Conservation (phyloP, 2,329 filamentous ascomycete genomes). For the Hypoxylon sp. region DNA sequence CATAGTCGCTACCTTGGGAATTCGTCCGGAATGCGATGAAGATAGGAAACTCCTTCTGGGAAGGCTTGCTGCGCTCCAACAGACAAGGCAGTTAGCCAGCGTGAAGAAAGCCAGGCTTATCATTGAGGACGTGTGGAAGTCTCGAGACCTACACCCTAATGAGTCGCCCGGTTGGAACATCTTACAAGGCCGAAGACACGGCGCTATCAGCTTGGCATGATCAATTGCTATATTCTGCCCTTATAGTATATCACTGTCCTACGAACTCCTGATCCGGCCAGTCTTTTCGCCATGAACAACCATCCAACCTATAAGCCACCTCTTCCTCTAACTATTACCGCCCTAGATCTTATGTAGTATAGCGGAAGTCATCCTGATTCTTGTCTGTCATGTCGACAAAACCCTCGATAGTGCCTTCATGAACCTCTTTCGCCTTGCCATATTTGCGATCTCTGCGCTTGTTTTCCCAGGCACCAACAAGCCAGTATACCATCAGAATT, state of each 20-base stretch:
- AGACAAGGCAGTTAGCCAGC: constrained; percentile 52
- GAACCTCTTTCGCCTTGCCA: constrained; percentile 45
- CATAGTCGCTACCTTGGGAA: constrained; percentile 52
- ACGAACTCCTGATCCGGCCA: not conserved
- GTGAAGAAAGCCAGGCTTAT: constrained; percentile 53
- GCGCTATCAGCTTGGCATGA: constrained; percentile 49
- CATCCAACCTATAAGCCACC: not conserved
- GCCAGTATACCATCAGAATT: constrained; percentile 54
- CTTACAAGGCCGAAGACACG: constrained; percentile 38
- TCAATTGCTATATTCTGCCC: constrained; percentile 9
- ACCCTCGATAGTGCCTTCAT: constrained; percentile 44
- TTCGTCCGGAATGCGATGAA: constrained; percentile 49
- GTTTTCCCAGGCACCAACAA: constrained; percentile 48
- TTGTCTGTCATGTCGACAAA: constrained; percentile 47
- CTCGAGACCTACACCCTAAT: constrained; percentile 46
- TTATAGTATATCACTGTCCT: constrained; percentile 1
- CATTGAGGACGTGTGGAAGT: constrained; percentile 53
- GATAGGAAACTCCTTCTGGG: constrained; percentile 48
- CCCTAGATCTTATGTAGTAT: constrained; percentile 44
- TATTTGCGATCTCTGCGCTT: constrained; percentile 48
- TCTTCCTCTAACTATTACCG: not conserved
- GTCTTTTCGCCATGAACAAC: not conserved
- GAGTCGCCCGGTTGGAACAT: constrained; percentile 39
- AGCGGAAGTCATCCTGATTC: constrained; percentile 50
- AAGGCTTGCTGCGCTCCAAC: constrained; percentile 48